phyloP scores from a whole-genome alignment of 306 rosid species.

The Geum urbanum region DNA sequence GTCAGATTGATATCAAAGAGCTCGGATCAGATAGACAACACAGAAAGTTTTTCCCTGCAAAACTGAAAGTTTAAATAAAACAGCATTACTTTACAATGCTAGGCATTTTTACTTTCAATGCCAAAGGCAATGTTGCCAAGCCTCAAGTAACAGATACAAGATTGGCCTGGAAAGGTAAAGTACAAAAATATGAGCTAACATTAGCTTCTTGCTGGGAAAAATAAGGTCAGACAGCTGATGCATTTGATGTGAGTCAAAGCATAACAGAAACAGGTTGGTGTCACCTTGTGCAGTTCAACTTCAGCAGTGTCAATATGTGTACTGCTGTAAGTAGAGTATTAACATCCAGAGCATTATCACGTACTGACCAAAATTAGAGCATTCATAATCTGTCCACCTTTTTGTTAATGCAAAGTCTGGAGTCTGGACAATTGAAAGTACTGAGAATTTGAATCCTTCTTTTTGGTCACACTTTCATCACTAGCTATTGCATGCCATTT shows the following conservation, averaged over 20 bases:
- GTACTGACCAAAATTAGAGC: no score
- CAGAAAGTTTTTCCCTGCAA: slow-evolving; percentile 73
- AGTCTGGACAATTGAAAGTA: no score
- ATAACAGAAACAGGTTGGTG: not conserved
- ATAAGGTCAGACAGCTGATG: not conserved
- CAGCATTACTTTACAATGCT: slow-evolving; percentile 6
- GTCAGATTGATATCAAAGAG: slow-evolving; percentile 73
- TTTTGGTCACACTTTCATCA: no score
- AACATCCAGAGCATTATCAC: not conserved
- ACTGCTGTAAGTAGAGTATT: not conserved
- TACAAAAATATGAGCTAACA: no score
- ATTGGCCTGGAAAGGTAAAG: not conserved
- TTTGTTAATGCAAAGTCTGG: no score
- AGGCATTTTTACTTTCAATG: not conserved
- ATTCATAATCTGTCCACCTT: no score
- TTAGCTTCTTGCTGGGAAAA: not conserved
- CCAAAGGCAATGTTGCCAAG: not conserved
- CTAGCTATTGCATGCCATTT: no score
- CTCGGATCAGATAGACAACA: slow-evolving; percentile 77
- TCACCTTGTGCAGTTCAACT: not conserved
- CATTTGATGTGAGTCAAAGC: not conserved
- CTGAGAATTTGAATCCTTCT: no score
- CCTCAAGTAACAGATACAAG: not conserved
- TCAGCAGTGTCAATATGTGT: not conserved
- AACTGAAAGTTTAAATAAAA: not conserved